A percentile compares a stretch with the other conserved stretches of the same genome.
Conservation (phyloP, 2,329 filamentous ascomycete species). For the Hypomyces rosellus region DNA sequence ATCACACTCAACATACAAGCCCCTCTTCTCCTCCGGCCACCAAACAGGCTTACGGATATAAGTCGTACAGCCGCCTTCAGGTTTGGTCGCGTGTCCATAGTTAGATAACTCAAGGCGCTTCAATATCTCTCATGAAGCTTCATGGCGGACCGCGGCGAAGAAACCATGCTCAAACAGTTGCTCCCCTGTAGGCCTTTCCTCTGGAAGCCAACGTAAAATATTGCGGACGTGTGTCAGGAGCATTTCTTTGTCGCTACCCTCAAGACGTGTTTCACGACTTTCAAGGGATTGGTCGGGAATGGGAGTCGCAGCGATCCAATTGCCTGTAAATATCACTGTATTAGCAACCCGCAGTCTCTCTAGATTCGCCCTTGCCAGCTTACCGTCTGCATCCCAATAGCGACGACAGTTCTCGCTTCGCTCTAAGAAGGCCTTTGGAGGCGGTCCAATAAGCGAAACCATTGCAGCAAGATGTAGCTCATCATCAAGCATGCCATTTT, state of each 20-base stretch:
- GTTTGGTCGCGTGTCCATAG: too few relatives aligned
- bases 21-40: too few relatives aligned
- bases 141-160: neutral
- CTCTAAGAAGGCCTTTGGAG: slow-evolving; percentile 27
- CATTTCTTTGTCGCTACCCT: slow-evolving; percentile 18
- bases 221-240: slow-evolving; percentile 17
- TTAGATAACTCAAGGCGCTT: too few relatives aligned
- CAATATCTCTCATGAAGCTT: too few relatives aligned
- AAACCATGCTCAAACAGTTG: slow-evolving; percentile 18
- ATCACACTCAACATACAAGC: too few relatives aligned
- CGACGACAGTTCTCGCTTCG: slow-evolving; percentile 14
- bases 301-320: slow-evolving; percentile 20
- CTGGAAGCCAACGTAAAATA: slow-evolving; percentile 21
- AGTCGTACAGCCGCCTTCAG: too few relatives aligned
- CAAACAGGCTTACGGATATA: too few relatives aligned
- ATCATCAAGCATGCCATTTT: slow-evolving; percentile 8
- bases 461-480: slow-evolving; percentile 28
- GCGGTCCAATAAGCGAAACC: slow-evolving; percentile 32
- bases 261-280: slow-evolving; percentile 15
- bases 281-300: slow-evolving; percentile 22
- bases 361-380: neutral
- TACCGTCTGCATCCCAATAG: slow-evolving; percentile 20
- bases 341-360: too few relatives aligned
- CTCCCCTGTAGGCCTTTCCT: slow-evolving; percentile 19
- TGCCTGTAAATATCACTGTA: slow-evolving; percentile 10